Evolutionary conservation across 306 rosid genomes (phyloP).

Genomic region (Nissolia schottii): DNA sequence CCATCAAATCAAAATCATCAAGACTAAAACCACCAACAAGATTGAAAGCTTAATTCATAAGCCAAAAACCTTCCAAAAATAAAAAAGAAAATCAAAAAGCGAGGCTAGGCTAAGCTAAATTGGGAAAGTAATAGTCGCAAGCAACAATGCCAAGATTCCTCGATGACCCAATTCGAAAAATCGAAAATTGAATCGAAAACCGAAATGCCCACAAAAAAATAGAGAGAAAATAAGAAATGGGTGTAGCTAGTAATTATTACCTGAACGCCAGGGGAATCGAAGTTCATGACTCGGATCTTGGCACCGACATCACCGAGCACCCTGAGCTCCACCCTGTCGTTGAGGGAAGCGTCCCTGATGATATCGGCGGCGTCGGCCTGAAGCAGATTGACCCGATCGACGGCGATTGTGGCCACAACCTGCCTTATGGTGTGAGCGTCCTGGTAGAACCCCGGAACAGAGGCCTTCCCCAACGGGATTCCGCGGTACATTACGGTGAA

Average conservation of each 20-base stretch:
- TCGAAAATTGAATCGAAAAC: background rate
- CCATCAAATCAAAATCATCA: background rate
- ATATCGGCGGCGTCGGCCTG: slow-evolving; percentile 87
- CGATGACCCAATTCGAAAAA: background rate
- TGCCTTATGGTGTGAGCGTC: slow-evolving; percentile 64
- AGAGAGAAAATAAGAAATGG: too few species aligned
- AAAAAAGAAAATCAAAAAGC: background rate
- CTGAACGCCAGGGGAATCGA: slow-evolving; percentile 89
- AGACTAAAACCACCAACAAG: background rate
- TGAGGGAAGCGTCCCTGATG: slow-evolving; percentile 73
- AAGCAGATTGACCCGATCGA: slow-evolving; percentile 69
- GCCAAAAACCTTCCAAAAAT: background rate
- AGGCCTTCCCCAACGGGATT: slow-evolving; percentile 77
- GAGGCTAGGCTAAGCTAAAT: background rate
- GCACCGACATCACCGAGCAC: slow-evolving; percentile 91
- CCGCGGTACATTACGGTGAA: slow-evolving; percentile 97
- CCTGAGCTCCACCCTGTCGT: slow-evolving; percentile 82
- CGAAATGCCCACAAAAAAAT: background rate
- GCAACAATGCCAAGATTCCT: background rate
- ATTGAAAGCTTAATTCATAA: background rate
- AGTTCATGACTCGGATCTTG: slow-evolving; percentile 84
- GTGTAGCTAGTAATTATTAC: too few species aligned
- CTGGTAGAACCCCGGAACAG: slow-evolving; percentile 80
- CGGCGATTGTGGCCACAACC: slow-evolving; percentile 69
- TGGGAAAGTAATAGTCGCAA: background rate